Evolutionary conservation across 2,329 filamentous ascomycete genomes (phyloP).

Genomic region (Aspergillus oerlinghausenensis): DNA sequence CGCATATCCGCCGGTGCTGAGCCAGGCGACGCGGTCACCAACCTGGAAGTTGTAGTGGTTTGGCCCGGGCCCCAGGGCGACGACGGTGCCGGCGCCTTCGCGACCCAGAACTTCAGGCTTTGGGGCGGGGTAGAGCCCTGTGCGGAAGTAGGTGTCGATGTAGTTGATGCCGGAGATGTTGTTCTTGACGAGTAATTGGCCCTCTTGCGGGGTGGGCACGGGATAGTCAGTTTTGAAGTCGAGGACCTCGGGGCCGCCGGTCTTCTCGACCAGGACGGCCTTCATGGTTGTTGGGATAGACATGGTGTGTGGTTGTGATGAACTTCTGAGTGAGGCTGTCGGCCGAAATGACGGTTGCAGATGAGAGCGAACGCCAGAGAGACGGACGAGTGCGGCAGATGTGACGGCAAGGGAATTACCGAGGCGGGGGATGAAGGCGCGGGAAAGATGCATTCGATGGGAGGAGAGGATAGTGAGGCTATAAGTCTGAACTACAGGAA

Average conservation of each 20-base stretch:
- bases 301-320: slow-evolving; percentile 34
- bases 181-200: slow-evolving; percentile 76
- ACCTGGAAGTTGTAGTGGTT: slow-evolving; percentile 53
- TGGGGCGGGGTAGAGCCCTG: slow-evolving; percentile 68
- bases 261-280: slow-evolving; percentile 67
- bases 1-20: slow-evolving; percentile 54
- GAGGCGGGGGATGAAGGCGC: slow-evolving; percentile 1
- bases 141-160: slow-evolving; percentile 90
- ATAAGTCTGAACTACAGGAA: background rate
- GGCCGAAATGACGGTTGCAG: background rate
- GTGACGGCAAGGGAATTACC: background rate
- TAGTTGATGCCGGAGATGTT: slow-evolving; percentile 77
- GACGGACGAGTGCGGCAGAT: slow-evolving; percentile 2
- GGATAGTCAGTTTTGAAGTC: slow-evolving; percentile 66
- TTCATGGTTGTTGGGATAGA: slow-evolving; percentile 64
- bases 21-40: slow-evolving; percentile 69
- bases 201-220: slow-evolving; percentile 63
- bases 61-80: slow-evolving; percentile 52
- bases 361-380: slow-evolving; percentile 11
- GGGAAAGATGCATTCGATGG: slow-evolving; percentile 4
- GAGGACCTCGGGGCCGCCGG: slow-evolving; percentile 66
- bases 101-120: slow-evolving; percentile 74
- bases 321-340: slow-evolving; percentile 2
- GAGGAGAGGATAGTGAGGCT: background rate
- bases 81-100: slow-evolving; percentile 70